These are phyloP conservation scores for Polychytrium aggregatum DNA, from an alignment of 192 early-diverging fungal species.

Conservation along the genomic window DNA sequence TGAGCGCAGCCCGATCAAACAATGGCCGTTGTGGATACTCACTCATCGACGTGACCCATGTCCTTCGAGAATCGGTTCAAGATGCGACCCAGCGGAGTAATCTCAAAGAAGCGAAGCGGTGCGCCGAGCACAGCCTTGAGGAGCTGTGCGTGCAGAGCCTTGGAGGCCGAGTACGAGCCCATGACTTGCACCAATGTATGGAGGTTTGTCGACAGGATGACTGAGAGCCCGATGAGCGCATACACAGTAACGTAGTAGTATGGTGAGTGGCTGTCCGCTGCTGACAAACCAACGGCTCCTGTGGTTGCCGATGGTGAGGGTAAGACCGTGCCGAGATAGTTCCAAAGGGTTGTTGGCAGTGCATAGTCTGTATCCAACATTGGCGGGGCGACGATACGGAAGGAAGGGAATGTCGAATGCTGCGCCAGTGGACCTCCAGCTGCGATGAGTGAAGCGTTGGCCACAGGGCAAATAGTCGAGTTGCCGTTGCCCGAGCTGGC, in stretches of 20 bases:
- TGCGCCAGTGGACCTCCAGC: no score
- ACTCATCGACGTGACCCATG: slow-evolving; percentile 72
- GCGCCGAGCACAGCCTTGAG: slow-evolving; percentile 22
- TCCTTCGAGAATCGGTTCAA: slow-evolving; percentile 80
- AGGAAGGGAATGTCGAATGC: no score
- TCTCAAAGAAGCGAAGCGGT: slow-evolving; percentile 37
- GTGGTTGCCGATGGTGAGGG: no score
- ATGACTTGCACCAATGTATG: slow-evolving; percentile 3
- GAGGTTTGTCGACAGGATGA: slow-evolving; percentile 9
- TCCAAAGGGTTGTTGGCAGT: no score
- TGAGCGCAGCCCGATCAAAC: no score
- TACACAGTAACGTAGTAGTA: slow-evolving; percentile 22
- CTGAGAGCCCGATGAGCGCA: slow-evolving; percentile 13
- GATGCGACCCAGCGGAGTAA: slow-evolving; percentile 30
- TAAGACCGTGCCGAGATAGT: no score
- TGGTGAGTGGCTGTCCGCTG: no score
- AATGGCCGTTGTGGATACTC: slow-evolving; percentile 12
- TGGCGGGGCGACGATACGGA: no score
- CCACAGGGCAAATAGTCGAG: background rate
- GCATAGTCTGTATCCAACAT: no score
- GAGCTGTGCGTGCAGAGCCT: slow-evolving; percentile 18
- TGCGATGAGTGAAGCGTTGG: no score
- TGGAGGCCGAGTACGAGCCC: slow-evolving; percentile 20
- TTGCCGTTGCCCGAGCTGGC: background rate
- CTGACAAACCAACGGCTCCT: no score